Conservation (phyloP, 1,284 basidiomycete species). For the Ustilago sp. region DNA sequence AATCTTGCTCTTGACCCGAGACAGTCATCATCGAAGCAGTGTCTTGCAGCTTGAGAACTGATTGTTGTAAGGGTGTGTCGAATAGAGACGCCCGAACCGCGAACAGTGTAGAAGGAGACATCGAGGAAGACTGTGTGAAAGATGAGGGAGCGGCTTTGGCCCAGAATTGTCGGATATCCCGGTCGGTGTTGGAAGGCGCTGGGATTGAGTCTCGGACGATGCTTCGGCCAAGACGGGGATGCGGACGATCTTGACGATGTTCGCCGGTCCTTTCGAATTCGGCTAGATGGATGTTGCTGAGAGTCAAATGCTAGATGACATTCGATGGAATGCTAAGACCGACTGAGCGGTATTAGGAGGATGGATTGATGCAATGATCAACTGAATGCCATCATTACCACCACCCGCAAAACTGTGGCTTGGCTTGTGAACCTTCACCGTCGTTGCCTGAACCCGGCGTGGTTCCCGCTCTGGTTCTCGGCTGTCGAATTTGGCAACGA, state of each 20-base stretch:
- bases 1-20: neutral
- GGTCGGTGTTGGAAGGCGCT: slow-evolving; percentile 4
- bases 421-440: neutral
- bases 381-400: neutral
- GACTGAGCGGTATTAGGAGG: neutral
- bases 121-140: neutral
- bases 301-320: neutral
- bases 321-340: slow-evolving; percentile 4
- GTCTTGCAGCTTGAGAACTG: neutral
- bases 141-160: neutral
- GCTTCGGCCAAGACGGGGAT: slow-evolving; percentile 13
- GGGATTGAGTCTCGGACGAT: neutral
- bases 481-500: neutral
- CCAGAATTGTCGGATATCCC: slow-evolving; percentile 11
- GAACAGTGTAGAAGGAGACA: neutral
- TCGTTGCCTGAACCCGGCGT: neutral
- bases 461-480: neutral
- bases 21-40: neutral
- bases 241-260: neutral
- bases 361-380: neutral
- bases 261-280: slow-evolving; percentile 5
- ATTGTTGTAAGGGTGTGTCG: neutral
- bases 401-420: neutral
- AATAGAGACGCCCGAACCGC: neutral
- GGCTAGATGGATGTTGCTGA: neutral